Evolutionary conservation across 2,329 filamentous ascomycete species (phyloP).

Genomic region (Colletotrichum aenigma): DNA sequence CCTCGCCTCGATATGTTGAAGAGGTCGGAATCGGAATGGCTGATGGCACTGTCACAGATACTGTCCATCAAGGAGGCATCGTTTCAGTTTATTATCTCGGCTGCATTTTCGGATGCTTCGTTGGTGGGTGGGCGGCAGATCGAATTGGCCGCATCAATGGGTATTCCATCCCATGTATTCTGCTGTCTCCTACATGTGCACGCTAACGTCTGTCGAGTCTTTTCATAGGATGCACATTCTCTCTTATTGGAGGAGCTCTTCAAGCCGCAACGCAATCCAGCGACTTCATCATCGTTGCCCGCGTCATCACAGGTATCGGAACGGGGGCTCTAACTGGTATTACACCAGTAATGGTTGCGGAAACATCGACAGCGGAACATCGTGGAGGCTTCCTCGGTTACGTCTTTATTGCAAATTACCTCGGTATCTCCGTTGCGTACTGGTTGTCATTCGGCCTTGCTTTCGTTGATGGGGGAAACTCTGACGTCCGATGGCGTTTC

Average conservation of each 20-base stretch:
- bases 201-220: not conserved
- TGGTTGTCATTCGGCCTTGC: not conserved
- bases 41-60: conserved; percentile 50
- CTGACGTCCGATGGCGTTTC: not conserved
- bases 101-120: conserved; percentile 53
- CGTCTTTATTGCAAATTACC: not conserved
- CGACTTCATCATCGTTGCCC: not conserved
- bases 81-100: conserved; percentile 59
- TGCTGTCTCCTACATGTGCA: no score
- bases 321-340: not conserved
- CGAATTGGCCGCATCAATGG: conserved; percentile 54
- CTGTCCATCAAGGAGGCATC: conserved; percentile 54
- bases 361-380: not conserved
- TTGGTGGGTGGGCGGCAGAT: conserved; percentile 55
- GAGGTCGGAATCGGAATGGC: conserved; percentile 48
- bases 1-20: conserved; percentile 41
- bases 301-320: not conserved
- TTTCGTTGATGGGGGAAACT: not conserved
- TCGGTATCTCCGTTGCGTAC: not conserved
- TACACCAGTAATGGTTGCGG: not conserved
- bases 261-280: not conserved
- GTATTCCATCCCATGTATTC: not conserved
- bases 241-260: not conserved
- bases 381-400: not conserved
- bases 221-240: no score